Conservation (phyloP, 108 stramenopile genomes). For the Nitzschia putrida region DNA sequence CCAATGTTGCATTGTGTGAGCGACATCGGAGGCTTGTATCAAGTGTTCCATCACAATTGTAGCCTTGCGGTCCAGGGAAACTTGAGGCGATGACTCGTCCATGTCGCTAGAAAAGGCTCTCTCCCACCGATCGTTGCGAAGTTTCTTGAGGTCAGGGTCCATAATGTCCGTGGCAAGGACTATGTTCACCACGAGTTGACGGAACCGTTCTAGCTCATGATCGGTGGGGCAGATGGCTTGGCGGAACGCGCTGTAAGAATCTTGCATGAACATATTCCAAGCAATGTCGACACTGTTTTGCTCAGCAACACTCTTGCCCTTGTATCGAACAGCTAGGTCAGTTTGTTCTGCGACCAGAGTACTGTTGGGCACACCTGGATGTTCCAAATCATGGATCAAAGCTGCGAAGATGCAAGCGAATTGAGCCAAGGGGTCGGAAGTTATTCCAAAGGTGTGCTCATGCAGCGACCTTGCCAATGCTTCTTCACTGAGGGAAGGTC, state of each 20-base stretch:
- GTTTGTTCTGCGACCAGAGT: neutral
- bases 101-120: neutral
- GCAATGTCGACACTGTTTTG: constrained; percentile 1
- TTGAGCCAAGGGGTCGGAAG: constrained; percentile 5
- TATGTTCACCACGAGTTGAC: neutral
- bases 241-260: neutral
- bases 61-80: neutral
- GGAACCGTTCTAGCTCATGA: neutral
- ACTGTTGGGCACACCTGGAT: constrained; percentile 7
- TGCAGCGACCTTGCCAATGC: neutral
- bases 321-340: neutral
- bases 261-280: constrained; percentile 2
- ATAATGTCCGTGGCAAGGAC: constrained; percentile 3
- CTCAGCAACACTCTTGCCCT: constrained; percentile 14
- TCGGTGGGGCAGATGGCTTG: neutral
- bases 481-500: neutral
- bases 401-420: constrained; percentile 3
- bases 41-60: constrained; percentile 8
- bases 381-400: neutral
- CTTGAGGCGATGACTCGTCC: neutral
- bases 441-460: constrained; percentile 3
- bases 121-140: constrained; percentile 13
- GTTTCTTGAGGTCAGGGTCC: neutral
- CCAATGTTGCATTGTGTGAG: constrained; percentile 4
- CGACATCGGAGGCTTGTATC: constrained; percentile 6